Percentiles rank a stretch among this genome's conserved stretches.
These are phyloP conservation scores for Ceratocystis variospora DNA, from an alignment of 2,329 filamentous ascomycete genomes.

Conservation along the genomic window DNA sequence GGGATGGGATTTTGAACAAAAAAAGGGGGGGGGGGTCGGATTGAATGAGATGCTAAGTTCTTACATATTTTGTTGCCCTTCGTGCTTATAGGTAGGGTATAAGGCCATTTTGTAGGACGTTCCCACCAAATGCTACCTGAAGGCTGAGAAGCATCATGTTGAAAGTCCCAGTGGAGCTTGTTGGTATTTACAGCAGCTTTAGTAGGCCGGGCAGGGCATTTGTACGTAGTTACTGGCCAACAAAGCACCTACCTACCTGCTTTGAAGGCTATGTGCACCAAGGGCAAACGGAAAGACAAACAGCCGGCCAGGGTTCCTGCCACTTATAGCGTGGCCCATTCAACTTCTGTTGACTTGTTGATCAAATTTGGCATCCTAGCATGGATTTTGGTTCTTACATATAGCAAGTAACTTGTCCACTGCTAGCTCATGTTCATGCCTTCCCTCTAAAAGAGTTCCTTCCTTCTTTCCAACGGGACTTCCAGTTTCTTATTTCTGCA, in stretches of 20 bases:
- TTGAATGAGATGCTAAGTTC: background rate
- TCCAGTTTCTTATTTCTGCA: constrained; percentile 17
- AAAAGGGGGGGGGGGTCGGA: background rate
- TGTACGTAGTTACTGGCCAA: background rate
- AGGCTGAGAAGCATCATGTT: background rate
- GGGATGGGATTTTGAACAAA: background rate
- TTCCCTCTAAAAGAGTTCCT: constrained; percentile 2
- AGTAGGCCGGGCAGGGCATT: background rate
- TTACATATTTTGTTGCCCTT: background rate
- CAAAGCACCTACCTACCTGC: background rate
- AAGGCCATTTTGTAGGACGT: background rate
- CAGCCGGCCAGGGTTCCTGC: background rate
- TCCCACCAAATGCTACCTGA: background rate
- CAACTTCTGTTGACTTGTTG: constrained; percentile 7
- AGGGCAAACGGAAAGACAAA: background rate
- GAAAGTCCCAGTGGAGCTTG: background rate
- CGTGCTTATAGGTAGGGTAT: background rate
- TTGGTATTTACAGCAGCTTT: background rate
- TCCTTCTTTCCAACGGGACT: background rate
- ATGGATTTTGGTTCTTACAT: constrained; percentile 12
- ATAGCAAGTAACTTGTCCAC: constrained; percentile 6
- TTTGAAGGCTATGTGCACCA: too few relatives aligned
- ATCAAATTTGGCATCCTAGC: constrained; percentile 6
- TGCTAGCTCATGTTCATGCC: background rate
- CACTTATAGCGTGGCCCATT: background rate